phyloP scores from a whole-genome alignment of 176 grass and related monocot genomes.

The Oryza brachyantha region DNA sequence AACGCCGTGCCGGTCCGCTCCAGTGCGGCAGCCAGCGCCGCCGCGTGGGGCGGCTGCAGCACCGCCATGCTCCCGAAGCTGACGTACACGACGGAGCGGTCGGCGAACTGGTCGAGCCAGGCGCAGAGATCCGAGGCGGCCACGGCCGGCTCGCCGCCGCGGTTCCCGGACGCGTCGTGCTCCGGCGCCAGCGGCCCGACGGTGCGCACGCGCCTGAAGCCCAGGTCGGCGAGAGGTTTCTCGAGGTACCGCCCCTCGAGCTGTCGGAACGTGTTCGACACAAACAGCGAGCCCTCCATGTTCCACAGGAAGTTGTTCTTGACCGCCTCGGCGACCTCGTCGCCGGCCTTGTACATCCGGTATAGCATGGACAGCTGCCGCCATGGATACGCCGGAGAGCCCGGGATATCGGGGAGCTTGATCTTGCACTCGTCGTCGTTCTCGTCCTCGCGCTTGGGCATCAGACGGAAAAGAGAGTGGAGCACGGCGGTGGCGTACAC shows the following conservation, averaged over 20 bases:
- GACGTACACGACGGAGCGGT: conserved; percentile 52
- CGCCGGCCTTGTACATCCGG: conserved; percentile 16
- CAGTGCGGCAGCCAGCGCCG: conserved; percentile 46
- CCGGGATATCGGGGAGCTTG: conserved; percentile 34
- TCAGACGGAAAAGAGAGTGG: conserved; percentile 40
- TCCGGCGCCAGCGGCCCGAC: conserved; percentile 51
- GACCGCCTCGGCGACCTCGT: conserved; percentile 47
- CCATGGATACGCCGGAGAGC: conserved; percentile 42
- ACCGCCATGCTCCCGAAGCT: conserved; percentile 55
- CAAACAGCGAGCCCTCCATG: conserved; percentile 32
- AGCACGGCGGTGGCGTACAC: conserved; percentile 36
- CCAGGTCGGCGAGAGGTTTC: conserved; percentile 43
- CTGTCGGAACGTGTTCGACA: conserved; percentile 47
- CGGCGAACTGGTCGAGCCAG: conserved; percentile 52
- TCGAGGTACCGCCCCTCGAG: conserved; percentile 52
- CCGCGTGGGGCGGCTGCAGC: conserved; percentile 34
- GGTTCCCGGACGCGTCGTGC: background rate
- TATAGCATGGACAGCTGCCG: conserved; percentile 41
- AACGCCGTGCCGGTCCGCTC: conserved; percentile 53
- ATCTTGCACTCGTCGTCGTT: conserved; percentile 13
- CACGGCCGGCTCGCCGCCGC: background rate
- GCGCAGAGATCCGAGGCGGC: background rate
- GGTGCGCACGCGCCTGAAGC: conserved; percentile 36
- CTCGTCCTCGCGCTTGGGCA: conserved; percentile 23
- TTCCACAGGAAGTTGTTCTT: conserved; percentile 55